Base-by-base conservation (phyloP, 768 basidiomycete genomes). In the Clavaria fumosa region DNA sequence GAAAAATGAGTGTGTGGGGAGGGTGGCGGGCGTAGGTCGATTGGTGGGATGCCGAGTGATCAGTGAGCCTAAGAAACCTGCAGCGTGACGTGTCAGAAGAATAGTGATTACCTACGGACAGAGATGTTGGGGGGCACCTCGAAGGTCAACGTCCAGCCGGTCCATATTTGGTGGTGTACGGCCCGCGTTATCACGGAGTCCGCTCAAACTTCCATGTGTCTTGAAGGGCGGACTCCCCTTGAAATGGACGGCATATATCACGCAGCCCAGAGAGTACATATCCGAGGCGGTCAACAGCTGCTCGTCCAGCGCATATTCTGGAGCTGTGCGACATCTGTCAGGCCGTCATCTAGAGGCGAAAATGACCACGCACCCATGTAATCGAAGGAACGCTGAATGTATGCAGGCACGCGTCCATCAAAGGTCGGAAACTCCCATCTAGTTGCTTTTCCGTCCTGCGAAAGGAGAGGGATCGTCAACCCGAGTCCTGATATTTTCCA, bases 401-500 rank as follows among this genome's bases (percentile, higher is more conserved):
- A 83, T 11, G 72, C 54, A 0, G 89, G 84, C 17, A 83, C 60
- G 37, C 81, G 67, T 15, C 73, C 72, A 56, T 97, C 91, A 43
- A 77, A 82, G 17, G 83, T 78, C 0, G 90, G 90, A 49, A 83
- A 95, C 47, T 88, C 81, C 82, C 91, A 97, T 19, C 73, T 69
- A 1, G 86, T 74, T 0, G 81, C 67, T 5, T 69, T 61, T 4
- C 89, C 89, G 42, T 80, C 72, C 3, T 74, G 58, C 17, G 66
- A 61, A 26, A 70, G 58, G 5, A 95, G 63, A 4, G 85, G 69
- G 21, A 91, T 89, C 1, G 85, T 88, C 34, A 90, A 62, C 2
- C 88, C 86, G 26, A 99, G 66, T 2, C 89, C 91, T 12, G 81
- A 75, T 23, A 99, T 70, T 59, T 96, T 99, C 95, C 95, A 99